These are phyloP conservation scores for Westerdykella sp. DNA, from an alignment of 2,329 filamentous ascomycete genomes.

Conservation along the genomic window DNA sequence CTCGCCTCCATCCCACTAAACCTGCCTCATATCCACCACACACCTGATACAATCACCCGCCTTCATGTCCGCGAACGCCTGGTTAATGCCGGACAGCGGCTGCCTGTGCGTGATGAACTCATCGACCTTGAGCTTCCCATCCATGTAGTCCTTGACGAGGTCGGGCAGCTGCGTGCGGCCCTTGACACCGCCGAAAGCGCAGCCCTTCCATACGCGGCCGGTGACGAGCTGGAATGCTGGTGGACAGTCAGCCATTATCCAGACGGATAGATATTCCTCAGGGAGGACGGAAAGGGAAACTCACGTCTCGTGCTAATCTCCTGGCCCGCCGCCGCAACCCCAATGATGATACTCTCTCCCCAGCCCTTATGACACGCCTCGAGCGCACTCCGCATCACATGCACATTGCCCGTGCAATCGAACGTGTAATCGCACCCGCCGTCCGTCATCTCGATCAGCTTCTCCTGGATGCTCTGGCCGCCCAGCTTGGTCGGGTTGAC, in stretches of 20 bases:
- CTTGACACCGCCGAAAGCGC: constrained; percentile 97
- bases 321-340: constrained; percentile 91
- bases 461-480: constrained; percentile 75
- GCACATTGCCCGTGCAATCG: constrained; percentile 96
- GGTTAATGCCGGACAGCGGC: constrained; percentile 75
- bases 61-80: constrained; percentile 91
- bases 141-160: constrained; percentile 84
- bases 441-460: constrained; percentile 95
- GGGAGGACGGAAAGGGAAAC: constrained; percentile 37
- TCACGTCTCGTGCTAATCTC: constrained; percentile 90
- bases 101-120: constrained; percentile 99
- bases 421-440: constrained; percentile 99
- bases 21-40: constrained; percentile 62
- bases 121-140: constrained; percentile 89
- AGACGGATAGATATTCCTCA: background rate
- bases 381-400: constrained; percentile 89
- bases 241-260: constrained; percentile 4
- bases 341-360: constrained; percentile 97
- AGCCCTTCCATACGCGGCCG: constrained; percentile 95
- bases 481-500: constrained; percentile 73
- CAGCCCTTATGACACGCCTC: constrained; percentile 99
- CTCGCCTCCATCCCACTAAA: background rate
- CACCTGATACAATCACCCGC: constrained; percentile 93
- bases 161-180: constrained; percentile 84
- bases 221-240: constrained; percentile 97